These are phyloP conservation scores for Vigna unguiculata DNA, from an alignment of 306 rosid genomes.

Conservation along the genomic window DNA sequence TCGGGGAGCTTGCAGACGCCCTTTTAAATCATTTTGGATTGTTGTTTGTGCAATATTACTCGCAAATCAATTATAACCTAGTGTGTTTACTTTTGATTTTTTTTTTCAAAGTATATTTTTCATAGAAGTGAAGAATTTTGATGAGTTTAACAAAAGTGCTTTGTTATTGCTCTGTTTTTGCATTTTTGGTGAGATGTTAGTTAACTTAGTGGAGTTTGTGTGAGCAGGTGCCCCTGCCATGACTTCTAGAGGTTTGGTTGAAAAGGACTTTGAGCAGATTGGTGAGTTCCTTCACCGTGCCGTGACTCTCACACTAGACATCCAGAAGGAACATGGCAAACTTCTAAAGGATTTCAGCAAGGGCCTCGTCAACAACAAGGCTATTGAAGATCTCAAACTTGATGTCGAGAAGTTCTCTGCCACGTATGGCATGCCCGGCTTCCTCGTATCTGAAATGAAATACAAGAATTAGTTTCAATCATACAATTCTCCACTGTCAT, in stretches of 20 bases:
- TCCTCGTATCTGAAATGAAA: conserved; percentile 79
- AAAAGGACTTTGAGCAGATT: conserved; percentile 94
- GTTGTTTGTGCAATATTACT: not conserved
- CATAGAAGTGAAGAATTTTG: not conserved
- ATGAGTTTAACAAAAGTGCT: not conserved
- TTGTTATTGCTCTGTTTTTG: not conserved
- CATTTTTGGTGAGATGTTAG: not conserved
- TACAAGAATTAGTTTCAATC: conserved; percentile 71
- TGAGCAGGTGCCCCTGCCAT: conserved; percentile 89
- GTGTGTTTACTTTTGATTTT: not conserved
- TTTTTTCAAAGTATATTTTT: no score
- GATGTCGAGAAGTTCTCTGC: conserved; percentile 90
- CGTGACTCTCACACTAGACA: conserved; percentile 69
- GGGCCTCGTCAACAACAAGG: conserved; percentile 88
- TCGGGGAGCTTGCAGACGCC: conserved; percentile 4
- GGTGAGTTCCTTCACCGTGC: conserved; percentile 97
- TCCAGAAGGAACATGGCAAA: conserved; percentile 92
- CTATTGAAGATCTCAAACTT: conserved; percentile 74
- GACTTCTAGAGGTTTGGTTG: conserved; percentile 95
- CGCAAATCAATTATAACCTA: not conserved
- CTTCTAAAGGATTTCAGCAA: conserved; percentile 97
- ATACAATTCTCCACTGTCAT: conserved; percentile 7
- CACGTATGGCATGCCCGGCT: conserved; percentile 90
- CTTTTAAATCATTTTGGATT: not conserved
- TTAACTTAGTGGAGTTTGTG: conserved; percentile 25